Evolutionary conservation across 805 yeast species (phyloP).

Genomic region (Tetrapisispora namnaoensis): DNA sequence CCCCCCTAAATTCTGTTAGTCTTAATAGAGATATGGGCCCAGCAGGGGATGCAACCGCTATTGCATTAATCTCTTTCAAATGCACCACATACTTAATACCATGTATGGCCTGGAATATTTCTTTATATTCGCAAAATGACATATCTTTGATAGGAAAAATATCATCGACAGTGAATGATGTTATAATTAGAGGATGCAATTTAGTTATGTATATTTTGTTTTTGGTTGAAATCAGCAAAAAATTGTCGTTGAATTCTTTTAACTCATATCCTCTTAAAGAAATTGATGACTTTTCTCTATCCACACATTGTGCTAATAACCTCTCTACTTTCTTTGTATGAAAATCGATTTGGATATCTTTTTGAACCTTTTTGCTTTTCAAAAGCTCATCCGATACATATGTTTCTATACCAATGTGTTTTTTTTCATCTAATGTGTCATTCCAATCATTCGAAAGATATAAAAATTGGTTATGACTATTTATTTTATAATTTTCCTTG

Average conservation of each 20-base stretch:
- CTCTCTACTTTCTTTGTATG: conserved; percentile 12
- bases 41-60: conserved; percentile 20
- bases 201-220: conserved; percentile 9
- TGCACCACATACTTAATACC: conserved; percentile 16
- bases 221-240: conserved; percentile 14
- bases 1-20: conserved; percentile 21
- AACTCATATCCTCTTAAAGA: conserved; percentile 12
- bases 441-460: not conserved
- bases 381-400: not conserved
- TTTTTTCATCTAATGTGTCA: not conserved
- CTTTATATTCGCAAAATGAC: conserved; percentile 6
- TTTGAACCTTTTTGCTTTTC: not conserved
- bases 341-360: conserved; percentile 7
- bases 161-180: conserved; percentile 15
- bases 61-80: conserved; percentile 19
- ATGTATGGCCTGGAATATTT: conserved; percentile 5
- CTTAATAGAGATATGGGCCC: conserved; percentile 20
- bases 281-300: not conserved
- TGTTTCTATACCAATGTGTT: not conserved
- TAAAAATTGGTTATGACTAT: not conserved
- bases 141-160: conserved; percentile 14
- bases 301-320: conserved; percentile 5
- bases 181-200: conserved; percentile 16
- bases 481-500: not conserved
- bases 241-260: conserved; percentile 10